phyloP scores from a whole-genome alignment of 768 basidiomycete species.

The Mycena galericulata region DNA sequence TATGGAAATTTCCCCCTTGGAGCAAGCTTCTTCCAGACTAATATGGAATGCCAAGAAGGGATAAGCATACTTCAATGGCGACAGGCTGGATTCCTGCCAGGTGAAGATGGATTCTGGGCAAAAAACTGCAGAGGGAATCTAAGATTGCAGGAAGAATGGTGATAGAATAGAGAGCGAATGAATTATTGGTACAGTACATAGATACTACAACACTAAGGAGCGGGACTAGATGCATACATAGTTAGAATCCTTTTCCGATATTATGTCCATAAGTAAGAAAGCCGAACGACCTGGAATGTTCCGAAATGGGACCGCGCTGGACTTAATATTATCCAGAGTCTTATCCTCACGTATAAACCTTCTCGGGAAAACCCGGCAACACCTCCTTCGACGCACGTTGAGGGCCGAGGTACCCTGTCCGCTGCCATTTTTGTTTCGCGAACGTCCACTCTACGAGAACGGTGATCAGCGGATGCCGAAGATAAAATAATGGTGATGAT shows the following conservation, averaged over 20 bases:
- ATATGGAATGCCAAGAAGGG: no score
- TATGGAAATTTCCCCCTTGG: background rate
- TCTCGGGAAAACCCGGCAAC: conserved; percentile 33
- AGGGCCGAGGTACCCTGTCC: conserved; percentile 29
- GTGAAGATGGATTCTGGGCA: no score
- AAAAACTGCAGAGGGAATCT: no score
- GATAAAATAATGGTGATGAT: background rate
- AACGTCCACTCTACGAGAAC: conserved; percentile 54
- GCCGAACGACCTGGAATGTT: background rate
- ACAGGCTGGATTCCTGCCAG: no score
- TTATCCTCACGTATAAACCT: conserved; percentile 29
- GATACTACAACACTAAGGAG: no score
- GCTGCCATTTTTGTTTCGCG: conserved; percentile 63
- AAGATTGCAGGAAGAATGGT: background rate
- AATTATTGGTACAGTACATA: no score
- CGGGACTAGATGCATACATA: no score
- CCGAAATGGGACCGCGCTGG: background rate
- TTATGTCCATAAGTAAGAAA: background rate
- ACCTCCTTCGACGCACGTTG: conserved; percentile 29
- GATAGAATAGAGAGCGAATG: no score
- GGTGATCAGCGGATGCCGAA: background rate
- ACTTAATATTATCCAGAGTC: background rate
- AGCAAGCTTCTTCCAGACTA: background rate
- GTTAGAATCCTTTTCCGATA: no score
- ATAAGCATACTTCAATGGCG: no score